Conservation (phyloP, 2,329 filamentous ascomycete genomes). For the Corynespora cassiicola region DNA sequence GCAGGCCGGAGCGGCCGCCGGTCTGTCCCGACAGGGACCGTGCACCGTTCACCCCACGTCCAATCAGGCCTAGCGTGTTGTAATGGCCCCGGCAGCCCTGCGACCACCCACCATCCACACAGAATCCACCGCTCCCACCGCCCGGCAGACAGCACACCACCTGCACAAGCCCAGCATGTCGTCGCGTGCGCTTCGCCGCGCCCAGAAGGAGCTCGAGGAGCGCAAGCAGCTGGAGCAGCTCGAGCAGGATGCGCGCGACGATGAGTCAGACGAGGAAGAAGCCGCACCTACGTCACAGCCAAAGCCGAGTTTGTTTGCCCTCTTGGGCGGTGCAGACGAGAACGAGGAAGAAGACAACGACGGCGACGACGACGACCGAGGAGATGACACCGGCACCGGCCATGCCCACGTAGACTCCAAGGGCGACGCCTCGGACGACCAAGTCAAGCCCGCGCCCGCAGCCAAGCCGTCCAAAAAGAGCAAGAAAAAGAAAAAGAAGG, state of each 20-base stretch:
- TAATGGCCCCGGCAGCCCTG: too few species aligned
- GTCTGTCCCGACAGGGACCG: too few species aligned
- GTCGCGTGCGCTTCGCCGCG: slow-evolving; percentile 68
- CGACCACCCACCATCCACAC: too few species aligned
- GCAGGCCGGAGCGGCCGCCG: too few species aligned
- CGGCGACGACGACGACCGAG: slow-evolving; percentile 41
- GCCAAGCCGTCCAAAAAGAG: slow-evolving; percentile 48
- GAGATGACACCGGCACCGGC: too few species aligned
- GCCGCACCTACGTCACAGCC: slow-evolving; percentile 23
- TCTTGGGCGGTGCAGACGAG: slow-evolving; percentile 51
- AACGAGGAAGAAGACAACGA: slow-evolving; percentile 45
- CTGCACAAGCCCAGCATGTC: slow-evolving; percentile 69
- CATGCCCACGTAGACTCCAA: too few species aligned
- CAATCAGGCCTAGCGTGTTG: too few species aligned
- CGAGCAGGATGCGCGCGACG: slow-evolving; percentile 41
- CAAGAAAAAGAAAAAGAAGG: slow-evolving; percentile 70
- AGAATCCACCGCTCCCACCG: slow-evolving; percentile 9
- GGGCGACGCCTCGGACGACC: slow-evolving; percentile 32
- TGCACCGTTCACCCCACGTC: too few species aligned
- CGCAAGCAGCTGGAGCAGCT: slow-evolving; percentile 54
- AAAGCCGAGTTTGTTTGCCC: slow-evolving; percentile 54
- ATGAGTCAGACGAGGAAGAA: slow-evolving; percentile 35
- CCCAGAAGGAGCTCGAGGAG: slow-evolving; percentile 67
- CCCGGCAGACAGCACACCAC: too few species aligned
- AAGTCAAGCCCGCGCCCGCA: slow-evolving; percentile 27